Percentiles rank a stretch among this genome's conserved stretches.
Conservation (phyloP, 2,329 filamentous ascomycete genomes). For the Stagonosporopsis tanaceti region DNA sequence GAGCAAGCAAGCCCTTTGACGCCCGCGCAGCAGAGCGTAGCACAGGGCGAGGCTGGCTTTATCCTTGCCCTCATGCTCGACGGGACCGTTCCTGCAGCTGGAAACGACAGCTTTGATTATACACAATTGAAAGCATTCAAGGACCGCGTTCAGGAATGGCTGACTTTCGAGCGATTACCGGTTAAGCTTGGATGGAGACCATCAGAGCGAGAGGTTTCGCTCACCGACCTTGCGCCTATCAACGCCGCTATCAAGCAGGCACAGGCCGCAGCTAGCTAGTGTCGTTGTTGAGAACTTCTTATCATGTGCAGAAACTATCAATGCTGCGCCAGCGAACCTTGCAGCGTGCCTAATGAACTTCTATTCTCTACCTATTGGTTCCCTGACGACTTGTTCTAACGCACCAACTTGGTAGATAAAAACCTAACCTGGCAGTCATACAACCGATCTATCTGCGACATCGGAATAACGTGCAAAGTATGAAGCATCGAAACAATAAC, state of each 20-base stretch:
- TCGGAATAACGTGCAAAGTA: too few relatives aligned
- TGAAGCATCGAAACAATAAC: too few relatives aligned
- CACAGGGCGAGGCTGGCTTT: not conserved
- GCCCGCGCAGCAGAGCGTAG: not conserved
- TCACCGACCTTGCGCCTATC: not conserved
- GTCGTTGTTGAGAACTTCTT: not conserved
- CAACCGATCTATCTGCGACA: too few relatives aligned
- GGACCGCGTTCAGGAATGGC: not conserved
- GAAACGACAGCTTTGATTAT: not conserved
- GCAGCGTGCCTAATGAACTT: too few relatives aligned
- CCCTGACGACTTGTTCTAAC: too few relatives aligned
- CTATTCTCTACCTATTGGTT: too few relatives aligned
- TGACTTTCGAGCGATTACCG: not conserved
- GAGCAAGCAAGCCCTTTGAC: not conserved
- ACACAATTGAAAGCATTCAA: not conserved
- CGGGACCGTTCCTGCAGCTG: not conserved
- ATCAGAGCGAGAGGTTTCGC: not conserved
- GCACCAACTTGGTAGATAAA: too few relatives aligned
- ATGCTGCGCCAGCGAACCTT: too few relatives aligned
- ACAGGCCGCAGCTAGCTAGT: not conserved
- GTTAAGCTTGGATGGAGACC: not conserved
- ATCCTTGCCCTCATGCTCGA: not conserved
- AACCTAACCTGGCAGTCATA: too few relatives aligned
- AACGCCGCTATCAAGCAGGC: not conserved
- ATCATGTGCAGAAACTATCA: too few relatives aligned